phyloP scores from a whole-genome alignment of 2,329 filamentous ascomycete genomes.

The Pseudocercospora musae region DNA sequence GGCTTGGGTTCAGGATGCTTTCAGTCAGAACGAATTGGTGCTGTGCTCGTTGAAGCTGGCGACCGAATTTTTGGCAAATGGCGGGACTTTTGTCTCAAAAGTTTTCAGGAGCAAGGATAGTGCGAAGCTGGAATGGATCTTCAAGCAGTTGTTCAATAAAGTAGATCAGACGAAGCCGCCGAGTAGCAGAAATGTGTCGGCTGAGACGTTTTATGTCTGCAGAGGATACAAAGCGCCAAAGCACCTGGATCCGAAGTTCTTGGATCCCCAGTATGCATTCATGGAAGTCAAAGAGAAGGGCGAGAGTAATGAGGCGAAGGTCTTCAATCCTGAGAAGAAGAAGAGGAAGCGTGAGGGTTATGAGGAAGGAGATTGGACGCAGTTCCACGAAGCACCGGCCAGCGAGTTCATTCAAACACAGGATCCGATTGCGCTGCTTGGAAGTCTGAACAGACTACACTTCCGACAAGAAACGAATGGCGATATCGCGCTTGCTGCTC shows the following conservation, averaged over 20 bases:
- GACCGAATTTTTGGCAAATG: constrained; percentile 84
- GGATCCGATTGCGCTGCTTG: constrained; percentile 90
- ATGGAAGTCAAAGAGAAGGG: constrained; percentile 81
- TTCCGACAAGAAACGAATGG: constrained; percentile 72
- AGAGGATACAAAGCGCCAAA: constrained; percentile 94
- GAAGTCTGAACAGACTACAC: constrained; percentile 75
- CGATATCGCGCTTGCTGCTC: constrained; percentile 80
- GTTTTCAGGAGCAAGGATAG: constrained; percentile 97
- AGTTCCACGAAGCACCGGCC: constrained; percentile 83
- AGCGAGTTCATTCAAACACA: constrained; percentile 91
- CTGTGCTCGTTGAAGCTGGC: constrained; percentile 89
- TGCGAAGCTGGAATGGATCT: constrained; percentile 92
- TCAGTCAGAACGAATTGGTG: constrained; percentile 91
- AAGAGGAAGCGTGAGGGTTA: constrained; percentile 98
- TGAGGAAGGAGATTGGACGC: constrained; percentile 89
- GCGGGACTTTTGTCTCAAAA: constrained; percentile 94
- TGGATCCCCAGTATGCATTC: constrained; percentile 87
- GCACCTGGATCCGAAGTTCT: constrained; percentile 83
- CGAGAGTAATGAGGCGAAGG: constrained; percentile 95
- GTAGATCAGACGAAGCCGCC: constrained; percentile 98
- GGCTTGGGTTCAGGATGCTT: constrained; percentile 97
- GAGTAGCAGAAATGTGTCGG: constrained; percentile 90
- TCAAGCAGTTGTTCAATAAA: constrained; percentile 92
- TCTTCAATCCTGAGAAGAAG: constrained; percentile 96
- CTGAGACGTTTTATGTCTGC: constrained; percentile 98